Conservation (phyloP, 1,284 basidiomycete genomes). For the Schizopora paradoxa region DNA sequence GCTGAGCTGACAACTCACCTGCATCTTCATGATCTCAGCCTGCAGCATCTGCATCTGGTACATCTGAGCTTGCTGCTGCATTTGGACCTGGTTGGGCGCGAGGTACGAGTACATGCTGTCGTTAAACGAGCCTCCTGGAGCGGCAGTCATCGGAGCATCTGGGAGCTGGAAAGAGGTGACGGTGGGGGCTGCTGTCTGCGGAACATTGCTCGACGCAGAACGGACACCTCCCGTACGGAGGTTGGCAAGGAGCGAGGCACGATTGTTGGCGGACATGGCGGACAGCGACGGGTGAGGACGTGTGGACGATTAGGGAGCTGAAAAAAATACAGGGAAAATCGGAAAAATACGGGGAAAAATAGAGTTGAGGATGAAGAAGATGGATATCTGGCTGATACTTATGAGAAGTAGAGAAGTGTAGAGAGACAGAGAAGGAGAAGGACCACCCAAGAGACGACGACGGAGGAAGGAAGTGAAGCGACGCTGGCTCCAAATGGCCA, state of each 20-base stretch:
- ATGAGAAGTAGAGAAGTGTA: conserved; percentile 12
- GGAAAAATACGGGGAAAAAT: conserved; percentile 14
- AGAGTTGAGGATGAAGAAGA: conserved; percentile 26
- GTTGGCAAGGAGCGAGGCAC: conserved; percentile 77
- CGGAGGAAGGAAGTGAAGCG: conserved; percentile 27
- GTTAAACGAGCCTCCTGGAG: conserved; percentile 61
- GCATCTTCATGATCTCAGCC: conserved; percentile 70
- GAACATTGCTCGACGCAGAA: conserved; percentile 52
- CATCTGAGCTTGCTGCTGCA: conserved; percentile 43
- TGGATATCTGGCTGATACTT: conserved; percentile 15
- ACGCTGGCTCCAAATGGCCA: no score
- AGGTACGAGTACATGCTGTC: conserved; percentile 50
- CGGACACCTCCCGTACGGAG: conserved; percentile 83
- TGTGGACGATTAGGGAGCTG: conserved; percentile 28
- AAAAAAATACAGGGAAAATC: conserved; percentile 16
- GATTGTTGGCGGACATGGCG: conserved; percentile 51
- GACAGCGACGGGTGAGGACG: conserved; percentile 36
- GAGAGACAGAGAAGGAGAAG: conserved; percentile 18
- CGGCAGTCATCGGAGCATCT: conserved; percentile 55
- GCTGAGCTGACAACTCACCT: conserved; percentile 54
- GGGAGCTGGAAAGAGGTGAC: conserved; percentile 56
- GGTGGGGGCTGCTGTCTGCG: conserved; percentile 63
- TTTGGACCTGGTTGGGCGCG: conserved; percentile 39
- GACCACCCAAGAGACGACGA: conserved; percentile 15
- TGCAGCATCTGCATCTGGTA: conserved; percentile 80